A percentile compares a stretch with the other conserved stretches of the same genome.
These are phyloP conservation scores for Rutstroemia sp. DNA, from an alignment of 2,329 filamentous ascomycete genomes.

Conservation along the genomic window DNA sequence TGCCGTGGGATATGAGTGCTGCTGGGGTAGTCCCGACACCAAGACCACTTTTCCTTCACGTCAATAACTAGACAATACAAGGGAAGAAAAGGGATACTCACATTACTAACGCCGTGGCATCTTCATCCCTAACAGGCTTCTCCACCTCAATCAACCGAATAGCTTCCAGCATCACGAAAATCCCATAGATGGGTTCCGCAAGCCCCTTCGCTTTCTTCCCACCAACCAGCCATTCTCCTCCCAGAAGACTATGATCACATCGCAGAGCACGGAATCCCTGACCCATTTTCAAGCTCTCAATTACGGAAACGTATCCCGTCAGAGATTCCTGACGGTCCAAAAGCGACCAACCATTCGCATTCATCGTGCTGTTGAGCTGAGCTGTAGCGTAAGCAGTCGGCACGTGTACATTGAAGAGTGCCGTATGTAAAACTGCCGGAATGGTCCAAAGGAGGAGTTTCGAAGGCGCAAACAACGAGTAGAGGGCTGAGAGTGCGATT, in stretches of 20 bases:
- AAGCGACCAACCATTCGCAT: slow-evolving; percentile 61
- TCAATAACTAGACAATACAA: neutral
- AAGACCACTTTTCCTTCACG: slow-evolving; percentile 53
- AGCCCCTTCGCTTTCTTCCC: slow-evolving; percentile 58
- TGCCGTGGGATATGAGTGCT: slow-evolving; percentile 77
- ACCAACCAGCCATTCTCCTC: slow-evolving; percentile 74
- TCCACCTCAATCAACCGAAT: slow-evolving; percentile 68
- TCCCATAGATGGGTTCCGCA: slow-evolving; percentile 83
- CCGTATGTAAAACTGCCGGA: slow-evolving; percentile 66
- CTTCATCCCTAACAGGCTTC: slow-evolving; percentile 44
- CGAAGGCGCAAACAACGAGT: slow-evolving; percentile 61
- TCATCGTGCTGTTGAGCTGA: slow-evolving; percentile 59
- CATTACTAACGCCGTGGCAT: slow-evolving; percentile 80
- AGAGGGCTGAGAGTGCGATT: slow-evolving; percentile 55
- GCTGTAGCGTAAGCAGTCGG: slow-evolving; percentile 51
- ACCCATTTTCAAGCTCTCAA: slow-evolving; percentile 57
- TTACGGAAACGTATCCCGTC: slow-evolving; percentile 87
- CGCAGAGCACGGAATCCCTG: slow-evolving; percentile 72
- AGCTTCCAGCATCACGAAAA: slow-evolving; percentile 94
- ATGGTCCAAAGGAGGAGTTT: slow-evolving; percentile 58
- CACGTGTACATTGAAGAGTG: slow-evolving; percentile 67
- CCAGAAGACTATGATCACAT: slow-evolving; percentile 89
- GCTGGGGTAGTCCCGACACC: slow-evolving; percentile 89
- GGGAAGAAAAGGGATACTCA: slow-evolving; percentile 37
- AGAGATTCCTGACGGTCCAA: slow-evolving; percentile 77